Evolutionary conservation across 306 rosid genomes (phyloP), one percentile per base, ranked within the genome.

Genomic region (Psophocarpus tetragonolobus): DNA sequence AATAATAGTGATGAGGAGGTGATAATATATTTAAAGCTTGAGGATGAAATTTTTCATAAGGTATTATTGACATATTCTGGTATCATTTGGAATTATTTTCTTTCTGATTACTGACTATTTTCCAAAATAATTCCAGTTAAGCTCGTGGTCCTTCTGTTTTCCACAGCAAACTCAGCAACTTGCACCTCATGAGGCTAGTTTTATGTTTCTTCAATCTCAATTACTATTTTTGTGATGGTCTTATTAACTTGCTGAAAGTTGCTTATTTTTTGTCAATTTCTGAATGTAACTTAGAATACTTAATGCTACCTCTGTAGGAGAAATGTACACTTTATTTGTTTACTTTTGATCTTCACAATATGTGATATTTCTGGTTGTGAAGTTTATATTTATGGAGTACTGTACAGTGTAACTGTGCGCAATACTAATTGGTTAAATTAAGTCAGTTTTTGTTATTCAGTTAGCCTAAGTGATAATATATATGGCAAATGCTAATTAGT

Each of bases 11-110:
- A 86, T 0, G 90, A 85, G 81, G 90, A 85, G 81, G 77, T 73
- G 6, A 78, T 82, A 58, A 80, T 89, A 57, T 95, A 92, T 78
- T 24, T 84, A 57, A 95, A 95, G 84, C 88, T 89, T 2, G 97
- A 95, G 87, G 97, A 95, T 78, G 96, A 95, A 75, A 73, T 95
- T 67, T 88, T 92, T 71, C 96, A 87, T 64, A 81, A 88, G 99
- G 97, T 92, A 87, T 58, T 92, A 87, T 58, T 80, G 68, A 44
- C 77, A 44, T 70, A 30, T 63, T 57, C 12, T 36, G 23, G 60
- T 5, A 45, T 32, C 32, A 17, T 51, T 71, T n/a, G 67, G 27
- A 50, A 38, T 32, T 74, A 0, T 68, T 53, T 33, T 54, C 27
- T 57, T 21, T 68, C 20, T 18, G 64, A 36, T 80, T 69, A 63